Evolutionary conservation across 139 green algal species (phyloP), one percentile per base, ranked within the genome.

Genomic region (Spirogloea muscicola): DNA sequence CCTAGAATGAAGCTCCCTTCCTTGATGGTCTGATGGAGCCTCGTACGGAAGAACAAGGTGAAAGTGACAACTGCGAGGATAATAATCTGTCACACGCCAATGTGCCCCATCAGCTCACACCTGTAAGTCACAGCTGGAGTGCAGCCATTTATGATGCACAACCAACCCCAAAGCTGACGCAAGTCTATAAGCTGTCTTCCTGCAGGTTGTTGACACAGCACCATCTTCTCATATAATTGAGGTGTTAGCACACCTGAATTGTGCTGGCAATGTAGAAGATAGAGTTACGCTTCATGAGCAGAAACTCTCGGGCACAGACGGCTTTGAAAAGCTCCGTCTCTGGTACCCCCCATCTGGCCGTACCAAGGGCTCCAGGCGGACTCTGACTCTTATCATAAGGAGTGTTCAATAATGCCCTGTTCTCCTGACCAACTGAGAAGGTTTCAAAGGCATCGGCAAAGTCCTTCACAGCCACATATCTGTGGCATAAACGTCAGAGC

Each of bases 41-140:
- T 64, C 33, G 85, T 83, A 38, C 72, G 49, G 42, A 88, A 51
- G 66, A 89, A 89, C 25, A 89, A 44, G 0, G 85, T 89, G 49
- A 64, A 74, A 9, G 72, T 66, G 29, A 74, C 69, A 1, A 77
- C 46, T 3, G 69, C 52, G 10, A 77, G 0, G 9, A 70, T 34
- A 9, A 76, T 21, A 9, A 21, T 73, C 64, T 73, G 49, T 18
- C 7, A 27, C n/a, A n/a, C n/a, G n/a, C n/a, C n/a, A n/a, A n/a
- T n/a, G n/a, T n/a, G n/a, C n/a, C n/a, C n/a, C n/a, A n/a, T n/a
- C n/a, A n/a, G n/a, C n/a, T n/a, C n/a, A n/a, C n/a, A n/a, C n/a
- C n/a, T n/a, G n/a, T n/a, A n/a, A n/a, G n/a, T n/a, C n/a, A n/a
- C n/a, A n/a, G n/a, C n/a, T n/a, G n/a, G n/a, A n/a, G n/a, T n/a